A percentile compares a stretch with the other conserved stretches of the same genome.
phyloP scores from a whole-genome alignment of 1,284 basidiomycete genomes.

The Amylostereum chailletii region DNA sequence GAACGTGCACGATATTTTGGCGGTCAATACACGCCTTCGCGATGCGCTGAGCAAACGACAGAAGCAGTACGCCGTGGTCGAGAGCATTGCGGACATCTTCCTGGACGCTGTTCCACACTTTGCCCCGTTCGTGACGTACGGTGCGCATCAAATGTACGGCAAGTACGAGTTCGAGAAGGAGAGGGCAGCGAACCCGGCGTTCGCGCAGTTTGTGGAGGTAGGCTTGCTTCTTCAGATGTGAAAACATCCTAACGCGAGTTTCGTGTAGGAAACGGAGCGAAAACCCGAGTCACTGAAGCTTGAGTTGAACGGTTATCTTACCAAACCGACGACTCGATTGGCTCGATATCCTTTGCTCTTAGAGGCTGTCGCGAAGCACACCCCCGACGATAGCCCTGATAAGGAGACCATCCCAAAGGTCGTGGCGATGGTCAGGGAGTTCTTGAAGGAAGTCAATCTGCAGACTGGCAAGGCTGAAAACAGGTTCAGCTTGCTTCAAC shows the following conservation, averaged over 20 bases:
- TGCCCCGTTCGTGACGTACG: constrained; percentile 89
- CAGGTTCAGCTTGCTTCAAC: constrained; percentile 84
- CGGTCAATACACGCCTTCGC: constrained; percentile 82
- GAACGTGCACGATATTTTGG: constrained; percentile 94
- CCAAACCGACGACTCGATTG: constrained; percentile 95
- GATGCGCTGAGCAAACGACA: constrained; percentile 95
- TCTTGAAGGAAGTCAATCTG: constrained; percentile 83
- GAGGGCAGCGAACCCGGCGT: constrained; percentile 88
- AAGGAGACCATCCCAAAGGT: constrained; percentile 76
- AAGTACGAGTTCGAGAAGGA: constrained; percentile 99
- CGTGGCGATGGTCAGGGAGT: constrained; percentile 74
- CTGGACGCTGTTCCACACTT: constrained; percentile 87
- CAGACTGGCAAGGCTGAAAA: constrained; percentile 93
- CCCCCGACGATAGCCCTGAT: constrained; percentile 86
- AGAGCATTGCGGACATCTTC: constrained; percentile 88
- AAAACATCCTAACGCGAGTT: constrained; percentile 4
- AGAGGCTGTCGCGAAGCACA: constrained; percentile 90
- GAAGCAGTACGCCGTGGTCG: constrained; percentile 89
- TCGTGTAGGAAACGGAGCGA: constrained; percentile 73
- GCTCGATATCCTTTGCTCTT: constrained; percentile 93
- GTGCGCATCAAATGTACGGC: constrained; percentile 94
- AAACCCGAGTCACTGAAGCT: constrained; percentile 93
- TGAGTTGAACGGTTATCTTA: constrained; percentile 96
- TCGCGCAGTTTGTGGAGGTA: constrained; percentile 94
- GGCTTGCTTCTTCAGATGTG: constrained; percentile 16